Conservation (phyloP, 2,329 filamentous ascomycete species). For the Exserohilum turcica region DNA sequence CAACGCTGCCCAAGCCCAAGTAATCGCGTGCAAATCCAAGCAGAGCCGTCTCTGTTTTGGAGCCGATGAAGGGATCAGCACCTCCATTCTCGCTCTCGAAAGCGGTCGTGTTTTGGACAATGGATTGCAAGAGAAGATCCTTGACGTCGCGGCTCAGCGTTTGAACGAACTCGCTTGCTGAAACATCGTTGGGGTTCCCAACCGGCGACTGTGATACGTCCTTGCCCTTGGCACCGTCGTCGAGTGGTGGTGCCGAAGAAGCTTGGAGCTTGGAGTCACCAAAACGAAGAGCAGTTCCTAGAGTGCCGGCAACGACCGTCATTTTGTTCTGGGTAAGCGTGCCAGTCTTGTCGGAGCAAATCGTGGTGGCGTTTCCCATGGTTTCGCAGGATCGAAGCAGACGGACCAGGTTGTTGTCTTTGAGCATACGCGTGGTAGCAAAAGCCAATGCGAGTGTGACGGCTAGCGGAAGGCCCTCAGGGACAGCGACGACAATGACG, state of each 20-base stretch:
- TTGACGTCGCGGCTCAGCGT: constrained; percentile 60
- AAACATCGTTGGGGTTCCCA: constrained; percentile 54
- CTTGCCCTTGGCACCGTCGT: constrained; percentile 43
- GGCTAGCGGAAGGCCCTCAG: constrained; percentile 68
- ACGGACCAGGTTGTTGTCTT: constrained; percentile 73
- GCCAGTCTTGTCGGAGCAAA: constrained; percentile 69
- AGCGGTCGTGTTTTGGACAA: constrained; percentile 48
- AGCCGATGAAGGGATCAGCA: constrained; percentile 67
- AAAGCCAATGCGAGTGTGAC: constrained; percentile 72
- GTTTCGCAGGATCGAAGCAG: constrained; percentile 71
- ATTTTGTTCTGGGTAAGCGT: constrained; percentile 53
- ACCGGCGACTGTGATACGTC: constrained; percentile 41
- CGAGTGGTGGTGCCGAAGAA: constrained; percentile 21
- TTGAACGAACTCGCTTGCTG: constrained; percentile 60
- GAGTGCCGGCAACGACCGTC: constrained; percentile 71
- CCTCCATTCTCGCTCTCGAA: constrained; percentile 51
- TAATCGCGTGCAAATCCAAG: constrained; percentile 70
- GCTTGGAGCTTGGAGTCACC: constrained; percentile 50
- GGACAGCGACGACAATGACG: constrained; percentile 71
- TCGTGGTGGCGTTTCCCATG: constrained; percentile 73
- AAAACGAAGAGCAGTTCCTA: constrained; percentile 65
- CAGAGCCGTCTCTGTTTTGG: constrained; percentile 77
- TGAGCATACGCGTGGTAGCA: constrained; percentile 69
- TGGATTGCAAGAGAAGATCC: constrained; percentile 63
- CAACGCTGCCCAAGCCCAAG: constrained; percentile 66